Evolutionary conservation across 1,139 yeast species (phyloP).

Genomic region (Diutina scorzettiae): DNA sequence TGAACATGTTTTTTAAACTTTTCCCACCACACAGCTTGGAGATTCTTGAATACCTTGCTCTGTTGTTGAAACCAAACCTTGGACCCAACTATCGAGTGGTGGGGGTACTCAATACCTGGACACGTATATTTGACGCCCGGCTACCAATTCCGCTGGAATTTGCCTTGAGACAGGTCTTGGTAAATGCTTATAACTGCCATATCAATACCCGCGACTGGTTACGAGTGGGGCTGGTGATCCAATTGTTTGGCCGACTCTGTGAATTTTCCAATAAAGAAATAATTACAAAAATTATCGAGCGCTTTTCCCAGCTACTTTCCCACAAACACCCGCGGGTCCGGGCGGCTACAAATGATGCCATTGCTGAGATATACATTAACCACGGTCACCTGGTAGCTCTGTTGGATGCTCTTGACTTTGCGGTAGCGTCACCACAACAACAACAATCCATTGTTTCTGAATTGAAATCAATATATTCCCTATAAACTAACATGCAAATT

Average conservation of each 20-base stretch:
- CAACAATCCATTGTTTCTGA: neutral
- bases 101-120: neutral
- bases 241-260: neutral
- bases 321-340: neutral
- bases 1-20: neutral
- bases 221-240: neutral
- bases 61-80: neutral
- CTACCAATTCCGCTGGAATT: neutral
- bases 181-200: neutral
- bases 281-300: neutral
- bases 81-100: neutral
- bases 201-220: neutral
- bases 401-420: neutral
- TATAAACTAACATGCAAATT: conserved; percentile 5
- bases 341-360: neutral
- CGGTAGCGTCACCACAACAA: neutral
- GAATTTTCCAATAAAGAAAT: neutral
- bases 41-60: neutral
- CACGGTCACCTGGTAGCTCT: neutral
- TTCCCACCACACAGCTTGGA: neutral
- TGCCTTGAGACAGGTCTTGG: neutral
- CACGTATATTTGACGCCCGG: neutral
- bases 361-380: neutral
- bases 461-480: neutral
- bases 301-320: neutral